These are phyloP conservation scores for Monosporozyma yasuniensis DNA, from an alignment of 805 yeast species.

Conservation along the genomic window DNA sequence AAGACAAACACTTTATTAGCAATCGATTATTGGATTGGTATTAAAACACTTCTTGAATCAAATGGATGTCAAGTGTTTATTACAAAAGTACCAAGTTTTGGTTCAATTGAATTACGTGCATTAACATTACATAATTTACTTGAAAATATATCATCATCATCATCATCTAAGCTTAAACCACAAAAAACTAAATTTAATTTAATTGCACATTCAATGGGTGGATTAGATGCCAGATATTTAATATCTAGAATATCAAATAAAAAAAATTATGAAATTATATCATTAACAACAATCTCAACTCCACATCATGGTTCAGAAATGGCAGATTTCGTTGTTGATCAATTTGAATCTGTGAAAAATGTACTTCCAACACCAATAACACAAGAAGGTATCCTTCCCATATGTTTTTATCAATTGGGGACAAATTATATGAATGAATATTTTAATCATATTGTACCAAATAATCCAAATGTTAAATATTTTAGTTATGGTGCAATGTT, in stretches of 20 bases:
- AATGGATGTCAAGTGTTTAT: constrained; percentile 62
- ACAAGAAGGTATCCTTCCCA: constrained; percentile 23
- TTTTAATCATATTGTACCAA: constrained; percentile 45
- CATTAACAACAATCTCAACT: constrained; percentile 77
- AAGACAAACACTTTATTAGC: constrained; percentile 6
- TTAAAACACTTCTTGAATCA: constrained; percentile 47
- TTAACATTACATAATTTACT: constrained; percentile 45
- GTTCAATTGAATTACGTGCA: constrained; percentile 65
- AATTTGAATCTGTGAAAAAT: constrained; percentile 20
- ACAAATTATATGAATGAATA: constrained; percentile 44
- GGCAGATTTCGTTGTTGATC: constrained; percentile 55
- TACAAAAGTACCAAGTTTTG: constrained; percentile 78
- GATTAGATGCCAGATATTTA: constrained; percentile 72
- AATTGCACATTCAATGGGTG: constrained; percentile 92
- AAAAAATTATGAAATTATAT: constrained; percentile 48
- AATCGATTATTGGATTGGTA: constrained; percentile 77
- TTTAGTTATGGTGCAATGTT: constrained; percentile 79
- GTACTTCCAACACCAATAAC: constrained; percentile 15
- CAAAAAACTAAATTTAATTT: constrained; percentile 38
- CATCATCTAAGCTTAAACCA: too few relatives aligned
- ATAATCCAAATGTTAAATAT: constrained; percentile 59
- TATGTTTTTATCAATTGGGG: constrained; percentile 57
- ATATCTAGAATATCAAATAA: constrained; percentile 43
- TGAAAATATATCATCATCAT: constrained; percentile 8
- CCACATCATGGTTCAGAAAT: constrained; percentile 84